phyloP scores from a whole-genome alignment of 192 early-diverging fungal genomes.

The Podila epigama region DNA sequence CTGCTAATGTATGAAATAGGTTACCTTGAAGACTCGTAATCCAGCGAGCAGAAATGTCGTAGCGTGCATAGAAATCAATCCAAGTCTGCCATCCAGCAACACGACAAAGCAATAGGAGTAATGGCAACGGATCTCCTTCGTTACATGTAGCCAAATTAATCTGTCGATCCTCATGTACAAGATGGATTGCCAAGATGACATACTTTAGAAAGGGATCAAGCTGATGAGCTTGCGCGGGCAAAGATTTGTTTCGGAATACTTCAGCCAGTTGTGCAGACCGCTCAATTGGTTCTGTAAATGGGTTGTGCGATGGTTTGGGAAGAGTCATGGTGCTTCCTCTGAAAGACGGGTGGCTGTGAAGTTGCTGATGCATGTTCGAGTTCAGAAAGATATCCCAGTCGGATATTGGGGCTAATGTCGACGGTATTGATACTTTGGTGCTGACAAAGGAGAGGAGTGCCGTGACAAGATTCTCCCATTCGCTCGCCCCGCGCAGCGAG shows the following conservation, averaged over 20 bases:
- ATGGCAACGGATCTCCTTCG: conserved; percentile 27
- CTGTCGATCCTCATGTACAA: conserved; percentile 64
- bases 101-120: conserved; percentile 38
- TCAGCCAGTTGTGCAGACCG: conserved; percentile 14
- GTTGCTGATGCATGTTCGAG: conserved; percentile 6
- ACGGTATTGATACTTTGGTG: neutral
- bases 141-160: conserved; percentile 44
- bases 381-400: conserved; percentile 30
- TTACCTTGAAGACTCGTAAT: conserved; percentile 17
- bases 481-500: conserved; percentile 4
- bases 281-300: conserved; percentile 8
- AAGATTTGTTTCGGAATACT: neutral
- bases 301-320: neutral
- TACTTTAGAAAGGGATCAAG: conserved; percentile 40
- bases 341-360: conserved; percentile 17
- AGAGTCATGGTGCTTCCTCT: neutral
- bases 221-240: conserved; percentile 5
- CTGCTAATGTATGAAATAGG: neutral
- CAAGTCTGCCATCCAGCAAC: conserved; percentile 34
- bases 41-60: conserved; percentile 10
- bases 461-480: conserved; percentile 52
- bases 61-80: conserved; percentile 44
- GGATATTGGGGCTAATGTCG: conserved; percentile 1
- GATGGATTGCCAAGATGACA: conserved; percentile 56
- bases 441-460: conserved; percentile 25